Evolutionary conservation across 768 basidiomycete species (phyloP), one percentile per base, ranked within the genome.

Genomic region (Lentinula sp.): DNA sequence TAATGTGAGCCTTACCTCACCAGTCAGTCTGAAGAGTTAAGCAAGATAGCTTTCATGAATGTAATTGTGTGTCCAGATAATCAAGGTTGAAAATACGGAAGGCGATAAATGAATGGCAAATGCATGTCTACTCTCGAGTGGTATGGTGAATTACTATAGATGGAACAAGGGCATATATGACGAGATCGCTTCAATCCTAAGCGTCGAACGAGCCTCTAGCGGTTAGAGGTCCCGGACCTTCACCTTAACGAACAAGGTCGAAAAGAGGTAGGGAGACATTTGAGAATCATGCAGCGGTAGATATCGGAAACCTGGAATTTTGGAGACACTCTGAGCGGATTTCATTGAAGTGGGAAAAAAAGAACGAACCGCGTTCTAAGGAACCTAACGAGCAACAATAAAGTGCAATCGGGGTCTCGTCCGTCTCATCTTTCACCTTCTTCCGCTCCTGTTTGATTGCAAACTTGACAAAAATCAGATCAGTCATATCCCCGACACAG

Each of bases 221-320:
- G 28, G 28, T 28, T 28, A 55, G 42, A 57, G 18, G 32, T 59
- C 46, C 18, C 57, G 57, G 7, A 60, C 23, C 48, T 79, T 73
- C 50, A 88, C 82, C 59, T 82, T 75, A 21, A 96, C 87, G 67
- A 98, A 97, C n/a, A 98, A 78, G 18, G 95, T 95, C 31, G 95
- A 93, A 73, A 95, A 98, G 54, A 98, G 77, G 68, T 89, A 91
- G 68, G 94, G 93, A 42, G 89, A 88, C 48, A 93, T 83, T 69
- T 95, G 88, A 2, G 83, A 75, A 72, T 99, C 96, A 67, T 95
- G 91, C 42, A 99, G 75, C 0, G 95, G 94, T 6, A 99, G 72
- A 73, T 99, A 91, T 5, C 93, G 86, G 70, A 88, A 98, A 1
- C 96, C 95, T 93, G 46, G 3, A 28, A 28, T 28, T 53, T 54